Base-by-base conservation (phyloP, 345 rosid genomes). In the Salix viminalis region DNA sequence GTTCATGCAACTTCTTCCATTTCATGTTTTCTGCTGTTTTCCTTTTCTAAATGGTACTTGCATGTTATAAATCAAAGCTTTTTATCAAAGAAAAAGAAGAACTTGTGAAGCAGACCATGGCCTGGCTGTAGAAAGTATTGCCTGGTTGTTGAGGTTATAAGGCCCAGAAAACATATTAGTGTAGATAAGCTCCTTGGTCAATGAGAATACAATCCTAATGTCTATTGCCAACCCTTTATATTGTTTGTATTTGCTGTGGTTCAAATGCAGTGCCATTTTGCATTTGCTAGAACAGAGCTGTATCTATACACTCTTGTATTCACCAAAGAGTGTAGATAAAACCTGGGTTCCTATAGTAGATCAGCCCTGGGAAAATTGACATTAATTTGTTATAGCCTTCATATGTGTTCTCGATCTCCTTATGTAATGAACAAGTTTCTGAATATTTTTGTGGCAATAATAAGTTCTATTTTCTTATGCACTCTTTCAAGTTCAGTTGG, bases 401-500 rank as follows among this genome's bases (percentile, higher is more conserved):
- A 37, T 23, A 2, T 39, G 41, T 36, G 10, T 61, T 62, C 70
- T 77, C 26, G 23, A 77, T 76, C 46, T 69, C 68, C 61, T 61
- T 36, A n/a, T 1, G 24, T 23, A 18, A 65, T 50, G 13, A 11
- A 30, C 16, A 13, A 52, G 36, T 71, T 65, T 1, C 26, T 2
- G 15, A 64, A 44, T 39, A 15, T 48, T 21, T 62, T 34, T 56
- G 21, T 3, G n/a, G 28, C 1, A 70, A 32, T 46, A 36, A 23
- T 18, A 62, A 23, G 34, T 3, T 71, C 7, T 61, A 64, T 56
- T 52, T 8, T 75, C 41, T 70, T n/a, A 8, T 69, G 79, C n/a
- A 4, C 66, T 66, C 19, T 52, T 65, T 60, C 13, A 62, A 21
- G 13, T 44, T 36, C 64, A 14, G 39, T 24, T 65, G 37, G 67